phyloP scores from a whole-genome alignment of 225 moss, liverwort and hornwort genomes.

The Ulota crispa region DNA sequence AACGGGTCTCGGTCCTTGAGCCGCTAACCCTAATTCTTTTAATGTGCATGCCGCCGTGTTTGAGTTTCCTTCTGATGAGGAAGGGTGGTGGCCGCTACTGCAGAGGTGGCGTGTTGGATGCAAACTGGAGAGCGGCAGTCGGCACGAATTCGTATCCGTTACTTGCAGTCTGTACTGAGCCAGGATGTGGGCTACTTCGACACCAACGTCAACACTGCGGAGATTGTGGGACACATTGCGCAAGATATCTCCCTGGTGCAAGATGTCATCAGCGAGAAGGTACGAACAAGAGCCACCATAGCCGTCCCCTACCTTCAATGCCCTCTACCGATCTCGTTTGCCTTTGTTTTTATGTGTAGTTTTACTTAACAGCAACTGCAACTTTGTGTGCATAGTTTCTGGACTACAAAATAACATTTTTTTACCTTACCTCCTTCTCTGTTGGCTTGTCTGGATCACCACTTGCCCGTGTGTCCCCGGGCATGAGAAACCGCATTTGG shows the following conservation, averaged over 20 bases:
- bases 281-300: background rate
- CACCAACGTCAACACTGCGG: slow-evolving; percentile 43
- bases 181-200: slow-evolving; percentile 91
- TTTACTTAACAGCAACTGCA: too few species aligned
- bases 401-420: background rate
- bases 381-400: background rate
- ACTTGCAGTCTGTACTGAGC: slow-evolving; percentile 53
- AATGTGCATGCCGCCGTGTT: background rate
- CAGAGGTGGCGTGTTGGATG: slow-evolving; percentile 69
- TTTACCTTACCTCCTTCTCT: background rate
- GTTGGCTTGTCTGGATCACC: background rate
- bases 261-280: slow-evolving; percentile 89
- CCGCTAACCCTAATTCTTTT: background rate
- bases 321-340: background rate
- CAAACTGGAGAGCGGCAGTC: slow-evolving; percentile 50
- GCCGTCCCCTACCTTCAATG: background rate
- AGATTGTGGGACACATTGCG: slow-evolving; percentile 56
- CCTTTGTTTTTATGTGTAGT: background rate
- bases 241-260: slow-evolving; percentile 68
- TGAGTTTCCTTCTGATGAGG: background rate
- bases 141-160: slow-evolving; percentile 53
- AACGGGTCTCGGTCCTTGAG: too few species aligned
- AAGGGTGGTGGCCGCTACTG: too few species aligned
- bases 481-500: slow-evolving; percentile 25
- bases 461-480: background rate